phyloP scores from a whole-genome alignment of 192 early-diverging fungal genomes.

The Obelidium mucronatum region DNA sequence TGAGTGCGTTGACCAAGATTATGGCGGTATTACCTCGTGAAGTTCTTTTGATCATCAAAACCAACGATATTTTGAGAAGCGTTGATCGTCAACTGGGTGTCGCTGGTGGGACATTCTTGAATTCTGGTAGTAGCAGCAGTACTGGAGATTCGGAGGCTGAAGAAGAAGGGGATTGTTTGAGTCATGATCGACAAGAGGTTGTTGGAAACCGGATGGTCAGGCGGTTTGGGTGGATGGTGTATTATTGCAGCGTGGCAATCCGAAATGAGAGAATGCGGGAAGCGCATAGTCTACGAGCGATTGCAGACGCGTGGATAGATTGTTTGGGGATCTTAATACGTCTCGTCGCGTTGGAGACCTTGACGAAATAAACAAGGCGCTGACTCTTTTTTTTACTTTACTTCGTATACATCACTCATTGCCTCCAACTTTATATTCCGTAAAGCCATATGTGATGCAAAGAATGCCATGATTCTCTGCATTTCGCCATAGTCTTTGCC shows the following conservation, averaged over 20 bases:
- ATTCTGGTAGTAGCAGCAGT: too few relatives aligned
- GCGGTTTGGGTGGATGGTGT: constrained; percentile 28
- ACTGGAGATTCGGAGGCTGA: too few relatives aligned
- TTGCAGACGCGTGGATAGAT: constrained; percentile 9
- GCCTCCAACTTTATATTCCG: constrained; percentile 63
- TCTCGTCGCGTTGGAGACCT: neutral
- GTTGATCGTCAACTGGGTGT: constrained; percentile 56
- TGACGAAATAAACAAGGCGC: neutral
- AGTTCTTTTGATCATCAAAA: constrained; percentile 89
- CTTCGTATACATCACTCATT: constrained; percentile 72
- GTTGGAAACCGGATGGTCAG: constrained; percentile 23
- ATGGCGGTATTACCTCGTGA: constrained; percentile 84
- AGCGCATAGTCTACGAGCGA: neutral
- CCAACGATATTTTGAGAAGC: constrained; percentile 85
- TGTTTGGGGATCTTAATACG: constrained; percentile 18
- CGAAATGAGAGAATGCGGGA: constrained; percentile 20
- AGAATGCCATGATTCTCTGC: constrained; percentile 68
- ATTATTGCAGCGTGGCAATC: constrained; percentile 22
- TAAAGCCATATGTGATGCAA: constrained; percentile 58
- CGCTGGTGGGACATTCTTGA: neutral
- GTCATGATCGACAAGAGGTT: neutral
- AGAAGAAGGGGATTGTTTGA: neutral
- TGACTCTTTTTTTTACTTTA: too few relatives aligned
- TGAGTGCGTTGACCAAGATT: constrained; percentile 79
- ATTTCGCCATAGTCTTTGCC: constrained; percentile 56